A percentile compares a stretch with the other conserved stretches of the same genome.
phyloP scores from a whole-genome alignment of 495 filamentous ascomycete genomes.

The Penicillium steckii region DNA sequence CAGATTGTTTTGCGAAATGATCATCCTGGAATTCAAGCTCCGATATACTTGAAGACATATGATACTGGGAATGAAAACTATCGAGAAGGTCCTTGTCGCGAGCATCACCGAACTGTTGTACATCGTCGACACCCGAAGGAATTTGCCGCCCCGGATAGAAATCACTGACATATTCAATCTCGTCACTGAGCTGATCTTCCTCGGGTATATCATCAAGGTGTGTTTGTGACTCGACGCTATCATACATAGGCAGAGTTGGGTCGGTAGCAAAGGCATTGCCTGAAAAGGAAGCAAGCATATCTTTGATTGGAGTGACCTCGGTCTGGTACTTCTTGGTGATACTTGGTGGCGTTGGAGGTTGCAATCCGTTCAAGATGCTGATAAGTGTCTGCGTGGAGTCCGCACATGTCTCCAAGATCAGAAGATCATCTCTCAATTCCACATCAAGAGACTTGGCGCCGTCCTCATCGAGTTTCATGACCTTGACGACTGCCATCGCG shows the following conservation, averaged over 20 bases:
- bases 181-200: slow-evolving; percentile 45
- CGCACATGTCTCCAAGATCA: slow-evolving; percentile 92
- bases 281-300: slow-evolving; percentile 86
- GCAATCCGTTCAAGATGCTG: slow-evolving; percentile 73
- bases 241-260: slow-evolving; percentile 11
- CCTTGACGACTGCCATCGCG: slow-evolving; percentile 61
- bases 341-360: slow-evolving; percentile 77
- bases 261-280: slow-evolving; percentile 70
- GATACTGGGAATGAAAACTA: slow-evolving; percentile 59
- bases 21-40: slow-evolving; percentile 73
- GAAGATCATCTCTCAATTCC: slow-evolving; percentile 77
- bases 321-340: slow-evolving; percentile 84
- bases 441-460: slow-evolving; percentile 69
- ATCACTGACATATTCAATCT: slow-evolving; percentile 62
- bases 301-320: slow-evolving; percentile 76
- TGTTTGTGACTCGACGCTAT: slow-evolving; percentile 9
- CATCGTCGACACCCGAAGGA: slow-evolving; percentile 35
- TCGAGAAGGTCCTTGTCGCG: slow-evolving; percentile 54
- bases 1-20: slow-evolving; percentile 67
- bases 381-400: slow-evolving; percentile 96
- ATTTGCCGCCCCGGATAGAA: slow-evolving; percentile 50
- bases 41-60: slow-evolving; percentile 48
- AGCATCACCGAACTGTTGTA: slow-evolving; percentile 33
- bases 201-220: slow-evolving; percentile 13
- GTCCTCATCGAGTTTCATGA: slow-evolving; percentile 49